Evolutionary conservation across 73 alveolate species (phyloP).

Genomic region (Blepharisma japonicum): DNA sequence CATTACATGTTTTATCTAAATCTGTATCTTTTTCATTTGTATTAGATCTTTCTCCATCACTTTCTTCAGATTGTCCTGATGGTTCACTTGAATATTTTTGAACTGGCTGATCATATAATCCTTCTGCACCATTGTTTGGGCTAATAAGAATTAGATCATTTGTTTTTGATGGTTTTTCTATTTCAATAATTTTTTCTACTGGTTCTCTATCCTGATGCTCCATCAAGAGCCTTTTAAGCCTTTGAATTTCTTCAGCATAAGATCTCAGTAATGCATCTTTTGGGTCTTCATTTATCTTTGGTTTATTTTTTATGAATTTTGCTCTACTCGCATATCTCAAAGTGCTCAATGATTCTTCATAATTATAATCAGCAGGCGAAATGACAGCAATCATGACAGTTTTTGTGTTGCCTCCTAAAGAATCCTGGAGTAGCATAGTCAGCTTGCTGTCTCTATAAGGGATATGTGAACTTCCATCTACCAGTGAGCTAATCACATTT

Average conservation of each 20-base stretch:
- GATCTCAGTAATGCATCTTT: conserved; percentile 79
- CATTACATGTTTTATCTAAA: conserved; percentile 29
- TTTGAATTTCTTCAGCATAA: conserved; percentile 78
- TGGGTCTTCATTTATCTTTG: conserved; percentile 88
- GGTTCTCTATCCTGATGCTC: conserved; percentile 46
- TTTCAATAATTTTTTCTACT: conserved; percentile 34
- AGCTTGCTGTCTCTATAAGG: conserved; percentile 87
- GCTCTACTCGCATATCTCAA: conserved; percentile 86
- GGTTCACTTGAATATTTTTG: no score
- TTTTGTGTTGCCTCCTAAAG: conserved; percentile 87
- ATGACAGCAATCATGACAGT: conserved; percentile 89
- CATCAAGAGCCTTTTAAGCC: conserved; percentile 55
- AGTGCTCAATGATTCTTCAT: conserved; percentile 86
- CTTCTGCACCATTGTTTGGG: background rate
- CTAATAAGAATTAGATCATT: background rate
- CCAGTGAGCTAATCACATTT: conserved; percentile 82
- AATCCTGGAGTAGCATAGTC: conserved; percentile 75
- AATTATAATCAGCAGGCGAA: conserved; percentile 86
- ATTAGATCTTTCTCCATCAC: background rate
- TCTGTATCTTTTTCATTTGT: background rate
- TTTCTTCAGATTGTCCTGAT: background rate
- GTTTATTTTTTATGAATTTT: conserved; percentile 77
- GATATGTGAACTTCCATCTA: conserved; percentile 69
- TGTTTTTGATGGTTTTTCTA: conserved; percentile 3
- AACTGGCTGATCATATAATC: background rate